Base-by-base conservation (phyloP, 140 eudicot genomes). In the Senecio squalidus region DNA sequence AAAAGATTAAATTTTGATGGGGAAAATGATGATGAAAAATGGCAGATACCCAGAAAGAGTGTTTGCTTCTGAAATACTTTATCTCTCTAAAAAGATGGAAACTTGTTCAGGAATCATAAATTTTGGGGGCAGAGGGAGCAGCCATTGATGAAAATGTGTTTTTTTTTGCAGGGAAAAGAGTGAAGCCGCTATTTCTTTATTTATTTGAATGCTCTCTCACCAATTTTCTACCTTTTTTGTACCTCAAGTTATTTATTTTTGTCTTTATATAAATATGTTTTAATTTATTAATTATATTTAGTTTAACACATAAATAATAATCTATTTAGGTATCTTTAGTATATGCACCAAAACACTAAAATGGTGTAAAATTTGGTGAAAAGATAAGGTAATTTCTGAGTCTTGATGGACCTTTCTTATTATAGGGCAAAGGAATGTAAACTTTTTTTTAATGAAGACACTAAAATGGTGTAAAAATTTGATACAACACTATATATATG, bases 91-190 rank as follows among this genome's bases (percentile, higher is more conserved):
- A 28, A 45, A 51, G 14, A 3, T 25, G 51, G 29, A 28, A 26
- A 3, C 15, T 48, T 41, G 73, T 22, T 45, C 62, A 51, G 43
- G 45, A 65, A 25, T 44, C 13, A 48, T 50, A 22, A 48, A 27
- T 26, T 43, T 60, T 22, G 34, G 38, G 71, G 29, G 55, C 18
- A 57, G 34, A 5, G 23, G 40, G 39, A 56, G 50, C 36, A 59
- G 60, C 59, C 47, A 58, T 59, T 59, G 68, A 69, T 59, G 74
- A 38, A 68, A 58, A 46, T 58, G 53, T 11, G 66, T 58, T 49
- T 33, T 15, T 56, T 62, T 67, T 55, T 66, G 44, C 54, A 65
- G 71, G 30, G 70, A 41, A 49, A 41, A 33, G 47, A 49, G 17
- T 48, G 34, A 29, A 4, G 56, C 28, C 41, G 55, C 21, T 27